Evolutionary conservation across 371 early-diverging fungal genomes (phyloP), one percentile per base, ranked within the genome.

Genomic region (Actinomortierella ambigua): DNA sequence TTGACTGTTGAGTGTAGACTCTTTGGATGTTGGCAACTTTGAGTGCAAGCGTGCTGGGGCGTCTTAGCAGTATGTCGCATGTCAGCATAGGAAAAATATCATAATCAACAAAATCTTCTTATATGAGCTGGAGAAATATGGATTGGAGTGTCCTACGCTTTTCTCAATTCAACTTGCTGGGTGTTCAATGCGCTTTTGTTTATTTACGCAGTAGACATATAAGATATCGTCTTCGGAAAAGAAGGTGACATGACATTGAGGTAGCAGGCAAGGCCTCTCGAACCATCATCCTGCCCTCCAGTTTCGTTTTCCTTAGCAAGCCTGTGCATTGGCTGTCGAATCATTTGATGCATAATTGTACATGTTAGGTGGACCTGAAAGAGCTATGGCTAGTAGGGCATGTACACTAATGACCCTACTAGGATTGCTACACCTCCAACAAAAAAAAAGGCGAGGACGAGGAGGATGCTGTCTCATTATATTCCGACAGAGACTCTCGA

Each of bases 31-130:
- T n/a, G 56, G 66, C 42, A 65, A 65, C 15, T 52, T 65, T 44
- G 65, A 60, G 18, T 46, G 24, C 22, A 64, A 65, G 17, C 47
- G 53, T n/a, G 60, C 7, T 3, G 24, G 53, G 1, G 42, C 60
- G 15, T 15, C 28, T 1, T 27, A 23, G 13, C n/a, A n/a, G 2
- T 60, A 66, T 6, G 51, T 57, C 17, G 49, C 53, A 2, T 44
- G 34, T 18, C 53, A 66, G 18, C 29, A 41, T 11, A 17, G 61
- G n/a, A 65, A 65, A 24, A 56, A 59, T 26, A 40, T 53, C 14
- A 65, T 48, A 40, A 56, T 65, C 22, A 59, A 59, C 40, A 65
- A 60, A 42, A 56, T 40, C 14, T 59, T 65, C 3, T 47, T 56
- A 42, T 53, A 56, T 1, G 56, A 55, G 34, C 53, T 59, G 46